These are phyloP conservation scores for Rossbeevera mucosa DNA, from an alignment of 768 basidiomycete species.

Conservation along the genomic window DNA sequence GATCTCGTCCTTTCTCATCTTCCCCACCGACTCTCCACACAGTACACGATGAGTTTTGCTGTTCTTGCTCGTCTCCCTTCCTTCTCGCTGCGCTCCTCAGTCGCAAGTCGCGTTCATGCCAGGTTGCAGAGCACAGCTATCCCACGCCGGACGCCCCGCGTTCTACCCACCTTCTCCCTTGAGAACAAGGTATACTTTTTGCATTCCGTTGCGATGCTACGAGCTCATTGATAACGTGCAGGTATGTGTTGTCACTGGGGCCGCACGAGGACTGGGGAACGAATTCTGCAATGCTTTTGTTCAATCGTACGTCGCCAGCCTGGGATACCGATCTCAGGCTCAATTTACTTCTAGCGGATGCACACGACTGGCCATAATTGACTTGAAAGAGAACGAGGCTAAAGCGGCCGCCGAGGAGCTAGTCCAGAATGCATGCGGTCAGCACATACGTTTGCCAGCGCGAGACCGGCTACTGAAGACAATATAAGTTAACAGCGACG, in stretches of 20 bases:
- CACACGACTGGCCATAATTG: slow-evolving; percentile 73
- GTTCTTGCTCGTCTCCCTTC: slow-evolving; percentile 26
- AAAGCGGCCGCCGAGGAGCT: slow-evolving; percentile 68
- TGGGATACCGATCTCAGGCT: neutral
- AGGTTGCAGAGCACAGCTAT: slow-evolving; percentile 28
- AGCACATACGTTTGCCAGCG: slow-evolving; percentile 25
- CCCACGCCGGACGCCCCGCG: slow-evolving; percentile 35
- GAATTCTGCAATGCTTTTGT: slow-evolving; percentile 90
- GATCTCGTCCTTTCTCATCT: slow-evolving; percentile 13
- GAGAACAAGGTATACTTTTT: slow-evolving; percentile 55
- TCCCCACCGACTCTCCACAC: slow-evolving; percentile 7
- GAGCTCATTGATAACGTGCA: slow-evolving; percentile 26
- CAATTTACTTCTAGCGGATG: slow-evolving; percentile 56
- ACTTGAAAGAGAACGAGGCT: slow-evolving; percentile 70
- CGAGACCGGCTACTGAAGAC: slow-evolving; percentile 26
- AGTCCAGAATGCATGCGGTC: slow-evolving; percentile 46
- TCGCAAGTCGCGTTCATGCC: slow-evolving; percentile 11
- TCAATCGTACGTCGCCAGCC: slow-evolving; percentile 51
- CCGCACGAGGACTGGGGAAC: slow-evolving; percentile 84
- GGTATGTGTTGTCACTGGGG: slow-evolving; percentile 93
- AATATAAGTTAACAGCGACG: slow-evolving; percentile 50
- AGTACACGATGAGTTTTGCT: slow-evolving; percentile 25
- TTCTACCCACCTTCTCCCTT: slow-evolving; percentile 75
- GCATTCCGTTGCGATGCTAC: neutral
- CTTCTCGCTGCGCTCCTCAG: slow-evolving; percentile 7